phyloP scores from a whole-genome alignment of 257 asterid genomes.

The Striga asiatica region DNA sequence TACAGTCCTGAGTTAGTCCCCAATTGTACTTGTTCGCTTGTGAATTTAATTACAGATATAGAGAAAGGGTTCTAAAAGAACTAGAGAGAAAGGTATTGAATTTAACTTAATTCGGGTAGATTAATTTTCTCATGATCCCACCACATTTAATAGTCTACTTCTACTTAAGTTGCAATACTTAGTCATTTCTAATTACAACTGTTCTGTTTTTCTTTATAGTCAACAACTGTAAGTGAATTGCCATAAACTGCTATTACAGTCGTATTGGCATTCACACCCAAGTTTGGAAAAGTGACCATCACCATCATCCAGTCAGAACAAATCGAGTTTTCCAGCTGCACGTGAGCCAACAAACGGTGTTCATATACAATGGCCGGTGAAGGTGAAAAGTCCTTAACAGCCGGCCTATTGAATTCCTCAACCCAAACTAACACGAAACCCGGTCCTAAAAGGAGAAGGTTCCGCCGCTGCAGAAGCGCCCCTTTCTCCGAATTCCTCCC shows the following conservation, averaged over 20 bases:
- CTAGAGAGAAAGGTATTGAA: not conserved
- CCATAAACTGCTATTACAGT: too few species aligned
- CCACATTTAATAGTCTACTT: too few species aligned
- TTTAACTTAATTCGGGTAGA: too few species aligned
- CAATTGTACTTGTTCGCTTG: not conserved
- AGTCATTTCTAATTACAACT: too few species aligned
- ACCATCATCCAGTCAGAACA: too few species aligned
- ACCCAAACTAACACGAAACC: constrained; percentile 13
- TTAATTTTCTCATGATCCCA: too few species aligned
- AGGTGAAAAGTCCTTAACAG: constrained; percentile 19
- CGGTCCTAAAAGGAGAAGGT: constrained; percentile 33
- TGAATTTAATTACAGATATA: not conserved
- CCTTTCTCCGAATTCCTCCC: constrained; percentile 44
- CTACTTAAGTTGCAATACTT: too few species aligned
- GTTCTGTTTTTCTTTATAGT: too few species aligned
- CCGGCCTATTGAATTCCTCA: constrained; percentile 21
- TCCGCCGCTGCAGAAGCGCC: constrained; percentile 70
- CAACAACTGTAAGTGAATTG: too few species aligned
- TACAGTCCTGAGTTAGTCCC: not conserved
- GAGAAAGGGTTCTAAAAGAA: not conserved
- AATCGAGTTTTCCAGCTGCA: not conserved
- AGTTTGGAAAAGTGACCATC: too few species aligned
- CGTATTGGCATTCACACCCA: too few species aligned
- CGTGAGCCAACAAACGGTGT: too few species aligned
- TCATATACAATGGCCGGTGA: constrained; percentile 32